Base-by-base conservation (phyloP, 2,329 filamentous ascomycete species). In the Beauveria australis region DNA sequence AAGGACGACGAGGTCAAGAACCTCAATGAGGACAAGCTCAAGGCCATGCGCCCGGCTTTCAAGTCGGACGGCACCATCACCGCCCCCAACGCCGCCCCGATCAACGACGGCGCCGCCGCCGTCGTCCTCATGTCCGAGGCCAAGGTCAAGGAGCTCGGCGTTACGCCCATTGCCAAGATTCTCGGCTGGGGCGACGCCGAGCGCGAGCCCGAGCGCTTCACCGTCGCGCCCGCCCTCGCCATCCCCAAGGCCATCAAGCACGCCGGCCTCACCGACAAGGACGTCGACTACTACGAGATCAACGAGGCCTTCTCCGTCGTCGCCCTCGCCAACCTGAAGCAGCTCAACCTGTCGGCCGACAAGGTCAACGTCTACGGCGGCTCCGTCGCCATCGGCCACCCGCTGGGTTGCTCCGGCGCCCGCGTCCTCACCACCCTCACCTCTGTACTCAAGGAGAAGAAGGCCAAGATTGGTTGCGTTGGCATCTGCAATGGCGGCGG, bases 301-400 rank as follows among this genome's bases (percentile, higher is more conserved):
- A 99, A 99, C 81, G 94, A 99, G 81, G 94, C 94, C 47, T 99
- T 99, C 81, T 94, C 90, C 64, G 94, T 96, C 54, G 94, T 99
- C 65, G 91, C 94, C 44, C 83, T 99, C 57, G 92, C 94, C 67
- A 99, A 99, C 81, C 86, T 96, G 79, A 96, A 99, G 84, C 76
- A 97, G 60, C 86, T 99, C 46, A 82, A 81, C 64, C 78, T 99
- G 61, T 80, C 81, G 65, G 83, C 89, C 66, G 89, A 92, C 63
- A 95, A 92, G 78, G 92, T 99, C 73, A 99, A 99, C 78, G 80
- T 97, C 61, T 93, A 92, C 71, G 94, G 94, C 71, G 94, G 94
- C 73, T 90, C 94, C 59, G 94, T 99, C 64, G 94, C 94, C 69
- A 89, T 99, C 63, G 94, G 94, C 59, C 94, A 99, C 78, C 92